Evolutionary conservation across 768 basidiomycete species (phyloP).

Genomic region (Rubroboletus satanas): DNA sequence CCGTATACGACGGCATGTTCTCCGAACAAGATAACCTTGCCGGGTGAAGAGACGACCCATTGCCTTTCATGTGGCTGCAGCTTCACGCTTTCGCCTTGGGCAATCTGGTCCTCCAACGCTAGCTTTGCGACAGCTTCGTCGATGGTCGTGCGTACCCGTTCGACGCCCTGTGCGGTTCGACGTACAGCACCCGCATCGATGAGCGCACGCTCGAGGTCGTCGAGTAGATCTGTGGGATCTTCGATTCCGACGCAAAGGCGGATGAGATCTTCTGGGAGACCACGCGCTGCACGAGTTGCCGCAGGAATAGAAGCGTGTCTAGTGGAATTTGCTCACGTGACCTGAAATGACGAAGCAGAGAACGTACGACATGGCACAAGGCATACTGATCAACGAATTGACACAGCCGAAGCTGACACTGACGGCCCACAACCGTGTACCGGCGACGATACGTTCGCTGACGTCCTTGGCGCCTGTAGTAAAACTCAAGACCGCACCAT

Average conservation of each 20-base stretch:
- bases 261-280: conserved; percentile 97
- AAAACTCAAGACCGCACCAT: conserved; percentile 92
- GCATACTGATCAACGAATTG: conserved; percentile 98
- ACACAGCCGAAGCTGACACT: conserved; percentile 98
- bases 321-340: background rate
- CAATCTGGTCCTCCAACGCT: conserved; percentile 33
- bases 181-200: conserved; percentile 87
- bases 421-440: conserved; percentile 93
- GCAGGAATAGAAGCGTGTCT: conserved; percentile 97
- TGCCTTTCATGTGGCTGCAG: conserved; percentile 40
- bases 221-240: conserved; percentile 87
- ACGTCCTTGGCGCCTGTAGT: conserved; percentile 87
- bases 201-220: conserved; percentile 91
- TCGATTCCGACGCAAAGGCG: conserved; percentile 98
- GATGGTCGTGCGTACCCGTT: conserved; percentile 47
- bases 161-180: conserved; percentile 40
- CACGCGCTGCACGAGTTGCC: conserved; percentile 90
- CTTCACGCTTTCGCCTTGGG: conserved; percentile 2
- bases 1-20: conserved; percentile 99
- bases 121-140: conserved; percentile 69
- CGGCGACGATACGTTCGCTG: conserved; percentile 90
- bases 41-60: conserved; percentile 92
- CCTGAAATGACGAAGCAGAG: background rate
- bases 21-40: conserved; percentile 96
- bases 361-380: conserved; percentile 98